A percentile compares a stretch with the other conserved stretches of the same genome.
Conservation (phyloP, 768 basidiomycete genomes). For the Mycena belliarum region DNA sequence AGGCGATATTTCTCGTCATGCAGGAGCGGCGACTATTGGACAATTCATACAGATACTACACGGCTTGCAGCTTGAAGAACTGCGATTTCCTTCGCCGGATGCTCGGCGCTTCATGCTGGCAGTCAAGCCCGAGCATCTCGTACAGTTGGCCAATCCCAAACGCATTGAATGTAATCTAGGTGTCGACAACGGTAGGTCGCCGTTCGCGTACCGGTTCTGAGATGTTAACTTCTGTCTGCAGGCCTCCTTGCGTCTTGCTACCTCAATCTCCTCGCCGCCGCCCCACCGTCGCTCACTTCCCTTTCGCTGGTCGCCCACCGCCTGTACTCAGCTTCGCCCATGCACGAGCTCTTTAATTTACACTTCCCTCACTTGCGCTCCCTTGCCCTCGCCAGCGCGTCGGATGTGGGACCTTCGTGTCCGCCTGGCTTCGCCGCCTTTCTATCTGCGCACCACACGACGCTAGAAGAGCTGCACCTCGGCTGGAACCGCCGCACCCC, state of each 20-base stretch:
- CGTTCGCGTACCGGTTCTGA: neutral
- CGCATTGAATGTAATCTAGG: neutral
- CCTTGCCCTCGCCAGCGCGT: neutral
- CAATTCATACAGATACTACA: slow-evolving; percentile 11
- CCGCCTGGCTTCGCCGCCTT: slow-evolving; percentile 9
- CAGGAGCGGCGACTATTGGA: neutral
- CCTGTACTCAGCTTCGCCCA: neutral
- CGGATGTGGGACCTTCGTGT: neutral
- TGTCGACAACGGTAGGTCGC: neutral
- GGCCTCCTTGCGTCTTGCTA: neutral
- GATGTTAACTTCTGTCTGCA: neutral
- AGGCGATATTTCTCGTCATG: slow-evolving; percentile 9
- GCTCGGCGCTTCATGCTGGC: slow-evolving; percentile 6
- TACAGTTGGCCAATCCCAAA: slow-evolving; percentile 9
- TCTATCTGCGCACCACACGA: slow-evolving; percentile 6
- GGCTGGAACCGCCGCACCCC: neutral
- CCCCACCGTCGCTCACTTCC: slow-evolving; percentile 10
- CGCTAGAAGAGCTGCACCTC: slow-evolving; percentile 9
- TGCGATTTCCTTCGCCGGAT: slow-evolving; percentile 1
- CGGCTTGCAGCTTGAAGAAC: slow-evolving; percentile 8
- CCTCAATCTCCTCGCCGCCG: slow-evolving; percentile 1
- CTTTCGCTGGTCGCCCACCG: neutral
- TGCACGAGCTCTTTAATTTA: slow-evolving; percentile 3
- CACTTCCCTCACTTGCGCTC: slow-evolving; percentile 13
- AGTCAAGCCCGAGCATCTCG: neutral